A percentile compares a stretch with the other conserved stretches of the same genome.
phyloP scores from a whole-genome alignment of 495 filamentous ascomycete genomes.

The Pyrenopolyporus hunteri region DNA sequence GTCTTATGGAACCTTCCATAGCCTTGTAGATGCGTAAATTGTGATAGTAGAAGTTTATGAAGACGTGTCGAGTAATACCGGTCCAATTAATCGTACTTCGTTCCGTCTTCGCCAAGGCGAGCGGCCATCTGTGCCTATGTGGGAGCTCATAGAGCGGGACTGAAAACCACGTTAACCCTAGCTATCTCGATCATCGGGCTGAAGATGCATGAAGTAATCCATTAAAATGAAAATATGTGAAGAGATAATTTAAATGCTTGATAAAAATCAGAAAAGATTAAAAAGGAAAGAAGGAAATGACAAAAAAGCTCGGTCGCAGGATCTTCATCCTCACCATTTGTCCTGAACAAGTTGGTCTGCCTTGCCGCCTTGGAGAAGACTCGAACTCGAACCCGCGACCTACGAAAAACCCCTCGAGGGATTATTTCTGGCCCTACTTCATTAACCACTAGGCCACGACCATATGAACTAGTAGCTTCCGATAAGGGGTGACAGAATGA shows the following conservation, averaged over 20 bases:
- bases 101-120: no score
- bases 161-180: no score
- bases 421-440: not conserved
- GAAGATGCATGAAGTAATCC: no score
- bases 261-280: not conserved
- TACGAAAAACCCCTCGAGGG: constrained; percentile 1
- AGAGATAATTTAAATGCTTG: not conserved
- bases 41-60: no score
- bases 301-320: not conserved
- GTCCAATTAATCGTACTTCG: no score
- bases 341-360: not conserved
- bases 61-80: no score
- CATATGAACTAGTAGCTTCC: not conserved
- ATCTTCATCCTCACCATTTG: not conserved
- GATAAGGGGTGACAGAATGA: not conserved
- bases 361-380: not conserved
- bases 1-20: no score
- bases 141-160: no score
- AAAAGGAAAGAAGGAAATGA: not conserved
- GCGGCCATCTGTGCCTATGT: no score
- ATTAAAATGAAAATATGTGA: not conserved
- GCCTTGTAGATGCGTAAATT: no score
- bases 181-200: no score
- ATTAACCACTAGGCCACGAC: not conserved
- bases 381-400: not conserved